Evolutionary conservation across 352 stramenopile genomes (phyloP), one percentile per base, ranked within the genome.

Genomic region (Thalassiosira oceanica): DNA sequence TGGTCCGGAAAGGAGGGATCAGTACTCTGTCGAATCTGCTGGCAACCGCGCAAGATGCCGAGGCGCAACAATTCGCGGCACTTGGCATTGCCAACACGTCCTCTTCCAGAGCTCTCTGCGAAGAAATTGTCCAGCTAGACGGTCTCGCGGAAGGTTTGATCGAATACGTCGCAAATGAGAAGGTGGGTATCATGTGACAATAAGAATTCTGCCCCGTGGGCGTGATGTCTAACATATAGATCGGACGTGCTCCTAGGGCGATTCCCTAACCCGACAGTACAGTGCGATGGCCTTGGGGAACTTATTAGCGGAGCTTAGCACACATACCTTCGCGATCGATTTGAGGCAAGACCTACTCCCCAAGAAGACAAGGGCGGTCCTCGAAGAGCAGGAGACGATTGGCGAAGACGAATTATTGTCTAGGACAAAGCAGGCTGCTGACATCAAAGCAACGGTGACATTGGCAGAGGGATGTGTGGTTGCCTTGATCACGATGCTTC

Each of bases 251-350:
- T n/a, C n/a, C n/a, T n/a, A n/a, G n/a, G 84, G 74, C 23, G 93
- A 98, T 68, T 86, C 91, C 23, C 92, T 97, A 48, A 93, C 89
- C n/a, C 88, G 94, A 55, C 94, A 98, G 69, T 98, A 98, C 53
- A 86, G 93, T 23, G 95, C 95, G 1, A 97, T 98, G 93, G 88
- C 88, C 10, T 82, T 98, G 31, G 95, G 95, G 3, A 98, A 98
- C 63, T 62, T 98, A 43, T 92, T 96, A 1, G 94, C 94, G 6
- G 94, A 98, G 39, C 88, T 91, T 0, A 92, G 95, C 26, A 97
- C 94, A 52, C 95, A 98, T 69, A n/a, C n/a, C n/a, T n/a, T n/a
- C n/a, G n/a, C n/a, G n/a, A n/a, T n/a, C n/a, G n/a, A n/a, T n/a
- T n/a, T n/a, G n/a, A n/a, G n/a, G n/a, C n/a, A n/a, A n/a, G n/a